phyloP scores from a whole-genome alignment of 1,139 yeast species.

The Taiozyma sp. region DNA sequence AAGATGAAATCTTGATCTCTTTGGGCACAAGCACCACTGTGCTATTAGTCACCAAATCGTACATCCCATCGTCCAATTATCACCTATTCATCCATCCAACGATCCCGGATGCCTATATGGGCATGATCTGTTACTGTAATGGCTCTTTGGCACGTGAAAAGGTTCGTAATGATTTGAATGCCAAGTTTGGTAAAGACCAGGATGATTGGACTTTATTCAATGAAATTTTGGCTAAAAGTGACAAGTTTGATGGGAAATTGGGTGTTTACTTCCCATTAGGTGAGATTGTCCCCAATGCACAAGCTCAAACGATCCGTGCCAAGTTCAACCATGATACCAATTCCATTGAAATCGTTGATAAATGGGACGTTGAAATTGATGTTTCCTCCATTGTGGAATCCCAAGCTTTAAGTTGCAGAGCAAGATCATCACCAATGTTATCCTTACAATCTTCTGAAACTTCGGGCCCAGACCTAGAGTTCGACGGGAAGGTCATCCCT shows the following conservation, averaged over 20 bases:
- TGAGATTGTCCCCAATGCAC: constrained; percentile 82
- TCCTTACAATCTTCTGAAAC: constrained; percentile 16
- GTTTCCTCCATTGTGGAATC: constrained; percentile 77
- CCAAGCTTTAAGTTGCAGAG: constrained; percentile 79
- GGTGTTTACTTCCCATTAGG: constrained; percentile 87
- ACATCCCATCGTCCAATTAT: constrained; percentile 74
- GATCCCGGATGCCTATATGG: constrained; percentile 73
- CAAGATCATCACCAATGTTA: constrained; percentile 72
- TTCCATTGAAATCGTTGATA: constrained; percentile 24
- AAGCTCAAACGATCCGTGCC: constrained; percentile 51
- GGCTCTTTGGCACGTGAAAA: constrained; percentile 85
- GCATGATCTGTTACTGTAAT: constrained; percentile 91
- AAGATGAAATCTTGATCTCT: constrained; percentile 74
- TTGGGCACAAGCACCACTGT: constrained; percentile 91
- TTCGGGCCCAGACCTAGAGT: constrained; percentile 14
- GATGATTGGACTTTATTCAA: constrained; percentile 64
- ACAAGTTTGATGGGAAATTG: constrained; percentile 37
- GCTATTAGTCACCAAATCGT: constrained; percentile 70
- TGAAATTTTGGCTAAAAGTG: constrained; percentile 31
- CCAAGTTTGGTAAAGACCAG: constrained; percentile 28
- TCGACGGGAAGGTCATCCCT: constrained; percentile 27
- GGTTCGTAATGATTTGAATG: constrained; percentile 59
- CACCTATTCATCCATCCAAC: constrained; percentile 88
- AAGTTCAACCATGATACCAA: constrained; percentile 29
- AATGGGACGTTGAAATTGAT: constrained; percentile 48